These are phyloP conservation scores for Pseudogymnoascus destructans DNA, from an alignment of 2,329 filamentous ascomycete genomes.

Conservation along the genomic window DNA sequence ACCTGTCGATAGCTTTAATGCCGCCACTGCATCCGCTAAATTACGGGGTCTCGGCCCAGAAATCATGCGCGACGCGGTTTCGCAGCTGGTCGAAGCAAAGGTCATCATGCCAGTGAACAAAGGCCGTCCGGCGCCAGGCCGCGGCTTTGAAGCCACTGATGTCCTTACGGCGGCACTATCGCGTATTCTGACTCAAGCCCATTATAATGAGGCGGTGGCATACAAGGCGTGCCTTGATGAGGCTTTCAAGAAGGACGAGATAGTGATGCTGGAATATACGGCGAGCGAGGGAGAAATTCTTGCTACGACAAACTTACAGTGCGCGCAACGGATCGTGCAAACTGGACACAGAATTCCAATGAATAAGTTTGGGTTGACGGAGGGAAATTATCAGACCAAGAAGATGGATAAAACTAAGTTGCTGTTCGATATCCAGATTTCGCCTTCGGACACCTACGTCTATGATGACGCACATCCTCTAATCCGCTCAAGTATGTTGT, in stretches of 20 bases:
- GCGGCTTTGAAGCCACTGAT: slow-evolving; percentile 50
- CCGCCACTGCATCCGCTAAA: slow-evolving; percentile 35
- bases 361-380: slow-evolving; percentile 58
- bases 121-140: slow-evolving; percentile 41
- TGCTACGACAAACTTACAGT: slow-evolving; percentile 53
- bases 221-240: slow-evolving; percentile 49
- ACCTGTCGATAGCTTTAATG: slow-evolving; percentile 35
- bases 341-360: slow-evolving; percentile 41
- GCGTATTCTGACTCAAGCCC: slow-evolving; percentile 40
- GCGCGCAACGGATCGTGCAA: slow-evolving; percentile 42
- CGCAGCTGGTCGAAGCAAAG: slow-evolving; percentile 18
- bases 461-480: slow-evolving; percentile 36
- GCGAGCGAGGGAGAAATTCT: slow-evolving; percentile 53
- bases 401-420: slow-evolving; percentile 53
- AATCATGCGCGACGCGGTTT: slow-evolving; percentile 17
- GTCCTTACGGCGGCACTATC: slow-evolving; percentile 43
- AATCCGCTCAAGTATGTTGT: slow-evolving; percentile 14
- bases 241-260: slow-evolving; percentile 33
- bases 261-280: slow-evolving; percentile 37
- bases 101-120: slow-evolving; percentile 46
- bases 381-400: slow-evolving; percentile 57
- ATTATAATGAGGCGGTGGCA: slow-evolving; percentile 43
- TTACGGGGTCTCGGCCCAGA: slow-evolving; percentile 24
- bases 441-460: slow-evolving; percentile 45
- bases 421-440: slow-evolving; percentile 47